Conservation (phyloP, 169 alveolate species). For the Fabrea salina region DNA sequence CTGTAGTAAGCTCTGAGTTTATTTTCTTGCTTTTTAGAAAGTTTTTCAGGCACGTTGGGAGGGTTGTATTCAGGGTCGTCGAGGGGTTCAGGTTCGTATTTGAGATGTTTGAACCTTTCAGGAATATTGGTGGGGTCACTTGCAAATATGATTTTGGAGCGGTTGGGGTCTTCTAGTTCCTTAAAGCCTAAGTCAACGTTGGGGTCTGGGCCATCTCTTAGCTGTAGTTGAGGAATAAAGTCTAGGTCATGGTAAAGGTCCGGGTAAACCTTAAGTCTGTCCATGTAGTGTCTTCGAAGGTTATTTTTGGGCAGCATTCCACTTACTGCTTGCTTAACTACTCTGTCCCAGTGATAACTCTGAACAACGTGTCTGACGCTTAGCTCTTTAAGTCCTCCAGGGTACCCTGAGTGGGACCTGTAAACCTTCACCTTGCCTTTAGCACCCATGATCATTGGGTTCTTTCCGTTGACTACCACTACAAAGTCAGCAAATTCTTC, state of each 20-base stretch:
- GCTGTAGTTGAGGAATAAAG: conserved; percentile 6
- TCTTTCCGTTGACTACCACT: conserved; percentile 46
- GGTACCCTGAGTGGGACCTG: conserved; percentile 50
- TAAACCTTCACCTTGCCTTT: conserved; percentile 33
- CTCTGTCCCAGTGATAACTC: conserved; percentile 30
- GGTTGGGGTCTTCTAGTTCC: not conserved
- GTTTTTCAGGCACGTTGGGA: too few relatives aligned
- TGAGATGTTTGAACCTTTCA: conserved; percentile 14
- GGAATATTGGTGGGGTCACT: not conserved
- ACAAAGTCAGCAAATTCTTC: conserved; percentile 32
- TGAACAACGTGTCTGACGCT: conserved; percentile 28
- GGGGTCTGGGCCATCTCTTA: not conserved
- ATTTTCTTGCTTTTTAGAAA: too few relatives aligned
- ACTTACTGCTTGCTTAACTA: conserved; percentile 40
- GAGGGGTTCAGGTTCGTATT: conserved; percentile 36
- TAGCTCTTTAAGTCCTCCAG: conserved; percentile 47
- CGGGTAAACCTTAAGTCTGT: conserved; percentile 15
- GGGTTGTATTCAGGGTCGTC: too few relatives aligned
- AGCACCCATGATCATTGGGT: conserved; percentile 43
- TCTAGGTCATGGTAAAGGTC: conserved; percentile 36
- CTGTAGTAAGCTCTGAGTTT: too few relatives aligned
- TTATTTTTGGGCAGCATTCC: conserved; percentile 57
- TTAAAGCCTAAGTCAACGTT: conserved; percentile 3
- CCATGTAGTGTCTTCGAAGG: conserved; percentile 24
- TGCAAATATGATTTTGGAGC: conserved; percentile 13